Evolutionary conservation across 2,329 filamentous ascomycete genomes (phyloP).

Genomic region (Monilinia aucupariae): DNA sequence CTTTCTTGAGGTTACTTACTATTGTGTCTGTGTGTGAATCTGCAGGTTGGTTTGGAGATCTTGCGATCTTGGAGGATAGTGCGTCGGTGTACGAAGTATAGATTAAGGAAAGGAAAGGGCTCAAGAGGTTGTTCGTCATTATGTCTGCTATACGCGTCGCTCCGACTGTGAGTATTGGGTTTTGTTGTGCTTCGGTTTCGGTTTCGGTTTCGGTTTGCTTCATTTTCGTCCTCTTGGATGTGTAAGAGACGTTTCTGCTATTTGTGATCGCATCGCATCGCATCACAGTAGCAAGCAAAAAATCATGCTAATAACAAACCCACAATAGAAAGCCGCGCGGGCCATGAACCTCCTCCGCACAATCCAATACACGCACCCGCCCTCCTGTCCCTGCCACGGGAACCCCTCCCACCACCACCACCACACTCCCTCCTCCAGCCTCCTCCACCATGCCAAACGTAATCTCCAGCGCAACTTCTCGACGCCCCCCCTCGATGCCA

Average conservation of each 20-base stretch:
- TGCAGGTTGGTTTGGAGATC: too few species aligned
- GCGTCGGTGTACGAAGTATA: background rate
- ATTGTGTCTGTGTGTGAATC: too few species aligned
- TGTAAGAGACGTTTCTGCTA: background rate
- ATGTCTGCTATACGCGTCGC: conserved; percentile 17
- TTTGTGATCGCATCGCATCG: too few species aligned
- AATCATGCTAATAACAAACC: conserved; percentile 15
- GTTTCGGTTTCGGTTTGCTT: too few species aligned
- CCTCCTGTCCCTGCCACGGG: conserved; percentile 85
- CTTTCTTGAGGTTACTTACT: too few species aligned
- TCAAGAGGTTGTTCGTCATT: background rate
- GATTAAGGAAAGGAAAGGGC: background rate
- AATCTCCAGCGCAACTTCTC: conserved; percentile 52
- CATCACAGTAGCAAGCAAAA: background rate
- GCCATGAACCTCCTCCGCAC: conserved; percentile 74
- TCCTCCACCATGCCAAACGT: conserved; percentile 42
- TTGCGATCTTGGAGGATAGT: too few species aligned
- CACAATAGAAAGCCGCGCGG: conserved; percentile 48
- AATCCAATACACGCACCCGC: conserved; percentile 86
- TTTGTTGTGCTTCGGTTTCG: too few species aligned
- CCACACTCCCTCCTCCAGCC: conserved; percentile 38
- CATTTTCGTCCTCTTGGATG: background rate
- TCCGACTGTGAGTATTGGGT: conserved; percentile 24
- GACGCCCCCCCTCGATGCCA: conserved; percentile 70
- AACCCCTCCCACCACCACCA: conserved; percentile 75